Evolutionary conservation across 139 green algal species (phyloP).

Genomic region (Ettlia oleoabundans): DNA sequence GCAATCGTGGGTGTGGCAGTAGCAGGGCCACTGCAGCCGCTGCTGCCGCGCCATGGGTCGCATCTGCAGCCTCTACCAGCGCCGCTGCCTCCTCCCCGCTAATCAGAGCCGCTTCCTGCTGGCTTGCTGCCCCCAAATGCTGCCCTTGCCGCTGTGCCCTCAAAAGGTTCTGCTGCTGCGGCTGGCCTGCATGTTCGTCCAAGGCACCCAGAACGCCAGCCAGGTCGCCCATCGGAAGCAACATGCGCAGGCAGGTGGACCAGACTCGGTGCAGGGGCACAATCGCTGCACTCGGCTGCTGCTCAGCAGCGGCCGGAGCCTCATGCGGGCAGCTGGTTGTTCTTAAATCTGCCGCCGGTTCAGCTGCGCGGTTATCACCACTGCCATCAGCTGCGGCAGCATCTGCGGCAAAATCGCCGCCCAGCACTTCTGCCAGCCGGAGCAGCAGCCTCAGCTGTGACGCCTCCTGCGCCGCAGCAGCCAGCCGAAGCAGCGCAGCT

Average conservation of each 20-base stretch:
- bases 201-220: slow-evolving; percentile 6
- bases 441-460: slow-evolving; percentile 16
- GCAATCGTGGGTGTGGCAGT: slow-evolving; percentile 1
- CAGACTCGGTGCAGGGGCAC: slow-evolving; percentile 17
- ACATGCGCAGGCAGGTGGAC: slow-evolving; percentile 8
- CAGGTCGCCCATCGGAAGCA: slow-evolving; percentile 19
- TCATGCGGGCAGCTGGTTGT: too few species aligned
- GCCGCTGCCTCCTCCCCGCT: slow-evolving; percentile 10
- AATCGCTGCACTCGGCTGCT: not conserved
- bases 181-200: not conserved
- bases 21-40: slow-evolving; percentile 20
- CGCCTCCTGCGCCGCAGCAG: not conserved
- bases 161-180: not conserved
- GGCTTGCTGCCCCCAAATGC: too few species aligned
- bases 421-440: slow-evolving; percentile 9
- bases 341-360: not conserved
- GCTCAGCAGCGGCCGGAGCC: too few species aligned
- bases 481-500: slow-evolving; percentile 15
- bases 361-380: too few species aligned
- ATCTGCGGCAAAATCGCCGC: not conserved
- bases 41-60: slow-evolving; percentile 16
- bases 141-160: slow-evolving; percentile 1
- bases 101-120: not conserved
- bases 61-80: slow-evolving; percentile 17
- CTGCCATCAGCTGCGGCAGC: not conserved